A percentile compares a stretch with the other conserved stretches of the same genome.
Evolutionary conservation across 2,329 filamentous ascomycete species (phyloP).

Genomic region (Talaromyces sp.): DNA sequence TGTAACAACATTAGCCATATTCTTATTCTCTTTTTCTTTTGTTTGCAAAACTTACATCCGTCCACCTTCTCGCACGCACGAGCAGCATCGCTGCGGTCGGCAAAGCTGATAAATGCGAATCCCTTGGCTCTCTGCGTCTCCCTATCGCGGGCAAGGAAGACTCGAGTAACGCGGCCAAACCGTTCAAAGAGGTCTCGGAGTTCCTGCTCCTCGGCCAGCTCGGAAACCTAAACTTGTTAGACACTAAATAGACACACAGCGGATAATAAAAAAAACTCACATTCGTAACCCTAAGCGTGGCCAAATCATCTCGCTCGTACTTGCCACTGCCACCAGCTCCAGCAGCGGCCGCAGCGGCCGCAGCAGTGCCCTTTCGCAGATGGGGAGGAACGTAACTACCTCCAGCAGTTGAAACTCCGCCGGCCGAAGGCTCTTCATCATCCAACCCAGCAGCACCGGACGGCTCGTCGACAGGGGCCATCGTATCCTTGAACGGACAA

Average conservation of each 20-base stretch:
- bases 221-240: slow-evolving; percentile 58
- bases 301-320: slow-evolving; percentile 93
- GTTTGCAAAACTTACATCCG: slow-evolving; percentile 56
- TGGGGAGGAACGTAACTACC: slow-evolving; percentile 93
- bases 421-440: slow-evolving; percentile 39
- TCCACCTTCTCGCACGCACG: slow-evolving; percentile 97
- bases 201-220: slow-evolving; percentile 94
- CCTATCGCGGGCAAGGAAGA: slow-evolving; percentile 96
- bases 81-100: slow-evolving; percentile 80
- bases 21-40: too few species aligned
- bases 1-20: slow-evolving; percentile 13
- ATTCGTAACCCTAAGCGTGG: slow-evolving; percentile 95
- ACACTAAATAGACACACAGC: not conserved
- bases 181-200: slow-evolving; percentile 97
- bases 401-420: slow-evolving; percentile 56
- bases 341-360: slow-evolving; percentile 20
- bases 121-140: slow-evolving; percentile 96
- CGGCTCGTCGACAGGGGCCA: slow-evolving; percentile 62
- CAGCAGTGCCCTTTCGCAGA: slow-evolving; percentile 62
- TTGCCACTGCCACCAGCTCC: slow-evolving; percentile 86
- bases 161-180: slow-evolving; percentile 91
- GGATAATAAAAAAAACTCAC: slow-evolving; percentile 49
- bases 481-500: slow-evolving; percentile 99
- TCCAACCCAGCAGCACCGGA: slow-evolving; percentile 32
- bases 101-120: slow-evolving; percentile 97